Conservation (phyloP, 1,139 yeast genomes). For the Nakaseomyces bracarensis region DNA sequence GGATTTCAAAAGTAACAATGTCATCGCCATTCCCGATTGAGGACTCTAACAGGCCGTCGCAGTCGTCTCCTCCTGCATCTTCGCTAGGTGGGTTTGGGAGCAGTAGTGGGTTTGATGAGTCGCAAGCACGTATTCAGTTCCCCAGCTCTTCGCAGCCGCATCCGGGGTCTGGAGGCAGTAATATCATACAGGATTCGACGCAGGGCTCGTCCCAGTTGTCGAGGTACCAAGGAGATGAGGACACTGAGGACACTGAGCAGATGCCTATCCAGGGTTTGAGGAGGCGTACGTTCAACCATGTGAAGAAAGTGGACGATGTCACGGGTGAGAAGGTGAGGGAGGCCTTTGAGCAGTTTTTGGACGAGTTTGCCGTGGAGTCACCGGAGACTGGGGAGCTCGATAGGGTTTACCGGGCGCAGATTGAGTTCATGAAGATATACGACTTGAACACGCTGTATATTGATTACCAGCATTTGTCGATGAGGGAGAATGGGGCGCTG, state of each 20-base stretch:
- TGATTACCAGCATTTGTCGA: conserved; percentile 71
- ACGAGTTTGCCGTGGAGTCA: conserved; percentile 40
- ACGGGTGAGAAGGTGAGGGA: conserved; percentile 93
- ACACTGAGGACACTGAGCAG: conserved; percentile 14
- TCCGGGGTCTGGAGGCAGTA: conserved; percentile 1
- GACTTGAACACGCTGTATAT: conserved; percentile 76
- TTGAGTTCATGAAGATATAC: conserved; percentile 69
- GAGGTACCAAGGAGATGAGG: conserved; percentile 15
- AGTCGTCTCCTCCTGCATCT: conserved; percentile 32
- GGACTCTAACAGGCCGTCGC: conserved; percentile 17
- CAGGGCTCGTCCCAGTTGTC: conserved; percentile 19
- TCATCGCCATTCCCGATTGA: conserved; percentile 19
- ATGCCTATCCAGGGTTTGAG: conserved; percentile 27
- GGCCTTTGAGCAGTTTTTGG: conserved; percentile 78
- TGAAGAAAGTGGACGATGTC: conserved; percentile 81
- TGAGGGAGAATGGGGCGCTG: conserved; percentile 75
- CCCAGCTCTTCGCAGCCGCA: conserved; percentile 33
- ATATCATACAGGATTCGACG: conserved; percentile 7
- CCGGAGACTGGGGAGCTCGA: conserved; percentile 36
- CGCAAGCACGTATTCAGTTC: conserved; percentile 23
- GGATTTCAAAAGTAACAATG: conserved; percentile 11
- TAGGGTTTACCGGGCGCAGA: conserved; percentile 64
- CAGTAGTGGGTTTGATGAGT: conserved; percentile 25
- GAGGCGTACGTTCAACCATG: conserved; percentile 44
- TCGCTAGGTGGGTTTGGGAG: conserved; percentile 30